Percentiles rank a stretch among this genome's conserved stretches.
Evolutionary conservation across 495 filamentous ascomycete genomes (phyloP).

Genomic region (Zalerion maritima): DNA sequence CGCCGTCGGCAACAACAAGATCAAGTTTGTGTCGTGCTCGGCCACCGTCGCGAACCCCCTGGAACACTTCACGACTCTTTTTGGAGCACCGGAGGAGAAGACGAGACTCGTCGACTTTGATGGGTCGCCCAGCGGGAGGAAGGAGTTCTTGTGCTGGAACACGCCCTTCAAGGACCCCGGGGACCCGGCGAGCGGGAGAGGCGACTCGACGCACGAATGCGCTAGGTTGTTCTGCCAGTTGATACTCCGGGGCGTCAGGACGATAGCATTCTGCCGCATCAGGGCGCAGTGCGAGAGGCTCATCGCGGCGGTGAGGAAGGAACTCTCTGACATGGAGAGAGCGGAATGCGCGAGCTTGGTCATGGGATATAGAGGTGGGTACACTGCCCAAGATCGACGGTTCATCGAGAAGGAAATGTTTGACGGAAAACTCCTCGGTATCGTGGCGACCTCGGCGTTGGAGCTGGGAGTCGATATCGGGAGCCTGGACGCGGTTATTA

Average conservation of each 20-base stretch:
- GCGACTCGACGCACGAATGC: slow-evolving; percentile 67
- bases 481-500: slow-evolving; percentile 85
- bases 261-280: slow-evolving; percentile 88
- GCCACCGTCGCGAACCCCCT: slow-evolving; percentile 92
- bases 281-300: slow-evolving; percentile 80
- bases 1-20: slow-evolving; percentile 72
- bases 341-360: slow-evolving; percentile 61
- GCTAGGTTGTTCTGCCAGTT: slow-evolving; percentile 83
- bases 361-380: slow-evolving; percentile 94
- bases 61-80: slow-evolving; percentile 84
- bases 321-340: slow-evolving; percentile 57
- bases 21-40: slow-evolving; percentile 94
- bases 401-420: slow-evolving; percentile 95
- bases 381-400: slow-evolving; percentile 85
- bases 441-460: slow-evolving; percentile 84
- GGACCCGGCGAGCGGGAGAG: slow-evolving; percentile 76
- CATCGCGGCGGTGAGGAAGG: slow-evolving; percentile 61
- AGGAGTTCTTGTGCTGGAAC: slow-evolving; percentile 97
- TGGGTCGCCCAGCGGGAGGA: slow-evolving; percentile 82
- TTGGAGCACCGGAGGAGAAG: slow-evolving; percentile 68
- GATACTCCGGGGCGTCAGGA: slow-evolving; percentile 71
- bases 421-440: slow-evolving; percentile 81
- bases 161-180: slow-evolving; percentile 85
- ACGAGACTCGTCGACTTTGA: slow-evolving; percentile 77
- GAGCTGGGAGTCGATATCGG: slow-evolving; percentile 95